These are phyloP conservation scores for Coemansia sp. DNA, from an alignment of 192 early-diverging fungal genomes.

Conservation along the genomic window DNA sequence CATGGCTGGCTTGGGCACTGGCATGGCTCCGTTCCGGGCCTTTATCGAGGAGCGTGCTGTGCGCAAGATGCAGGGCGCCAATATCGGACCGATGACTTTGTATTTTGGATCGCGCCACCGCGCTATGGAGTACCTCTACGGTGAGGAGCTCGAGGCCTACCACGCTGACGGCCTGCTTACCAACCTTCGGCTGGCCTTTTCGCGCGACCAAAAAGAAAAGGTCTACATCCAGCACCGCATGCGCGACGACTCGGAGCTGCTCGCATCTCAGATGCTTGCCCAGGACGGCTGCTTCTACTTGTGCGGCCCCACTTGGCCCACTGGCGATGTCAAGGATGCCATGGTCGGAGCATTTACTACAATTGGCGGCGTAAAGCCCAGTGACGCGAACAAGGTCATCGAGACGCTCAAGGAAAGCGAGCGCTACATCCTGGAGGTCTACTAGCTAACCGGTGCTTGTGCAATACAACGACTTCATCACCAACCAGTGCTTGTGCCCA, in stretches of 20 bases:
- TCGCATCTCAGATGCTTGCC: constrained; percentile 75
- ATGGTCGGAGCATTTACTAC: constrained; percentile 75
- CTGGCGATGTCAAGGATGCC: constrained; percentile 92
- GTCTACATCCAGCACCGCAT: constrained; percentile 98
- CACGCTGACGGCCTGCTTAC: constrained; percentile 87
- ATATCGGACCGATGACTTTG: constrained; percentile 92
- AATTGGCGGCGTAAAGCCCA: constrained; percentile 60
- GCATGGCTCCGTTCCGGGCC: constrained; percentile 98
- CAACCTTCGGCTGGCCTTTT: constrained; percentile 89
- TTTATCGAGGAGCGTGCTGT: constrained; percentile 93
- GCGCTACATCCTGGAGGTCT: constrained; percentile 91
- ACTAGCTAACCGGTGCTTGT: constrained; percentile 38
- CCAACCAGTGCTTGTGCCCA: background rate
- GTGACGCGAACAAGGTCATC: constrained; percentile 71
- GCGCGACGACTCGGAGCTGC: constrained; percentile 75
- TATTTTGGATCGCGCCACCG: constrained; percentile 97
- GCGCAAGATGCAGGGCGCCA: constrained; percentile 70
- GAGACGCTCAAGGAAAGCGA: constrained; percentile 93
- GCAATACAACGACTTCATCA: too few species aligned
- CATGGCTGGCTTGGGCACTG: constrained; percentile 96
- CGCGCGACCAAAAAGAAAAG: constrained; percentile 91
- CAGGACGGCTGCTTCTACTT: constrained; percentile 88
- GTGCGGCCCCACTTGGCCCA: constrained; percentile 97
- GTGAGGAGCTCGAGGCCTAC: constrained; percentile 96
- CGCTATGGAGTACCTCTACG: constrained; percentile 92